Conservation (phyloP, 2,329 filamentous ascomycete genomes). For the Diaporthe destruens region DNA sequence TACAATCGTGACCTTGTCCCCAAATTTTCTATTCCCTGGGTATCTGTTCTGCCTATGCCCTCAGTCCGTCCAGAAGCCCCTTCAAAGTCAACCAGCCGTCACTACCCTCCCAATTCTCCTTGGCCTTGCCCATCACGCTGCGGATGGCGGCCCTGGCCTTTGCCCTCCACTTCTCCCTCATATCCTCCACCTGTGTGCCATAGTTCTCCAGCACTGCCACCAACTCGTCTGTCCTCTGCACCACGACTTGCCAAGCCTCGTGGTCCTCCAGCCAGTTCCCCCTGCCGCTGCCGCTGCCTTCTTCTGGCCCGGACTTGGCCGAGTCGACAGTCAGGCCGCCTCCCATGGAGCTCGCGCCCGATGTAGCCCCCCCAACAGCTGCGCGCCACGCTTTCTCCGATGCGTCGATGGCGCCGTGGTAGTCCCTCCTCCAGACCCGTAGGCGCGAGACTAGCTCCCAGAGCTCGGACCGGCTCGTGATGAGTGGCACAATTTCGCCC, state of each 20-base stretch:
- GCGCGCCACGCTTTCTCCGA: conserved; percentile 93
- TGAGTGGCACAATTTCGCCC: conserved; percentile 80
- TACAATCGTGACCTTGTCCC: not conserved
- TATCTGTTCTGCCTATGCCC: conserved; percentile 44
- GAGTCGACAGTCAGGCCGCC: conserved; percentile 47
- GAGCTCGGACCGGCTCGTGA: conserved; percentile 81
- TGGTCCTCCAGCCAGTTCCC: conserved; percentile 69
- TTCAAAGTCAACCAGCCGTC: conserved; percentile 74
- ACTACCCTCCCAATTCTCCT: conserved; percentile 84
- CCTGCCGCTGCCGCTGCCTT: conserved; percentile 27
- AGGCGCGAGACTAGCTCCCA: conserved; percentile 82
- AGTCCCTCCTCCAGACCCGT: conserved; percentile 79
- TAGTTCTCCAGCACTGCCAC: conserved; percentile 88
- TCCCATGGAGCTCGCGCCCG: conserved; percentile 59
- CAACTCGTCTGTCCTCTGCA: conserved; percentile 83
- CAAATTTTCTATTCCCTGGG: not conserved
- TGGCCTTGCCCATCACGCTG: conserved; percentile 85
- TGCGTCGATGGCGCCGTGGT: conserved; percentile 80
- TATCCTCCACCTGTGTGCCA: conserved; percentile 72
- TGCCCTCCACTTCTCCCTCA: conserved; percentile 86
- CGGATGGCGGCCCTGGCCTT: conserved; percentile 89
- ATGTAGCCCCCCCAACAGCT: conserved; percentile 65
- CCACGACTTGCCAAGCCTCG: conserved; percentile 77
- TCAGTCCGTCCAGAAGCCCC: conserved; percentile 68
- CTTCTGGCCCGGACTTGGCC: conserved; percentile 27